Conservation (phyloP, 441 rosid species). For the Gossypium laxum region DNA sequence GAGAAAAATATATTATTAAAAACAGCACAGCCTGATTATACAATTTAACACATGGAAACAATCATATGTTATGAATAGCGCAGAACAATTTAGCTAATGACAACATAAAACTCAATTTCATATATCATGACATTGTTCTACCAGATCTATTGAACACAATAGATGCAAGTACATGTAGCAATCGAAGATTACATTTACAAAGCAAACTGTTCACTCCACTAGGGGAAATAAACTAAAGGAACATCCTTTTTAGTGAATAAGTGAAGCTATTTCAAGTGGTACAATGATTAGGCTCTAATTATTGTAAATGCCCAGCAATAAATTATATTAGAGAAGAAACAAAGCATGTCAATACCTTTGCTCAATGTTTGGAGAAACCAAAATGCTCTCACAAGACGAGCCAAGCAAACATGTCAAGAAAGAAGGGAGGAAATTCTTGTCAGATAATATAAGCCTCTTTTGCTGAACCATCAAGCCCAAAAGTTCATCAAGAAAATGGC, state of each 20-base stretch:
- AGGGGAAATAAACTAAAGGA: background rate
- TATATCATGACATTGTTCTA: background rate
- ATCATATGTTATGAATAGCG: background rate
- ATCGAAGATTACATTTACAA: background rate
- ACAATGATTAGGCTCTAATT: background rate
- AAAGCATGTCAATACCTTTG: slow-evolving; percentile 42
- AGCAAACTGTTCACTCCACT: background rate
- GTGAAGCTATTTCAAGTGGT: background rate
- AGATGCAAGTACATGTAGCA: background rate
- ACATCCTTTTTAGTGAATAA: background rate
- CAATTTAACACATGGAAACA: background rate
- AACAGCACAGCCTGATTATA: background rate
- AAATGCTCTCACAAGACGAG: slow-evolving; percentile 43
- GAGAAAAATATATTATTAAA: background rate
- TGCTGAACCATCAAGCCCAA: slow-evolving; percentile 74
- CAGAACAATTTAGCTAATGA: slow-evolving; percentile 5
- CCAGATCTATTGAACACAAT: background rate
- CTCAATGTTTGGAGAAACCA: slow-evolving; percentile 61
- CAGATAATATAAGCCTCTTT: slow-evolving; percentile 66
- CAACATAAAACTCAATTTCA: background rate
- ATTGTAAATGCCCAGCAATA: background rate
- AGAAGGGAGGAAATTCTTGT: slow-evolving; percentile 64
- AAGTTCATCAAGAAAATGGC: slow-evolving; percentile 56
- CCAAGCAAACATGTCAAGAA: slow-evolving; percentile 70
- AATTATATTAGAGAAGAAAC: background rate